Evolutionary conservation across 78 protist species (phyloP).

Genomic region (Cavenderia fasciculata): DNA sequence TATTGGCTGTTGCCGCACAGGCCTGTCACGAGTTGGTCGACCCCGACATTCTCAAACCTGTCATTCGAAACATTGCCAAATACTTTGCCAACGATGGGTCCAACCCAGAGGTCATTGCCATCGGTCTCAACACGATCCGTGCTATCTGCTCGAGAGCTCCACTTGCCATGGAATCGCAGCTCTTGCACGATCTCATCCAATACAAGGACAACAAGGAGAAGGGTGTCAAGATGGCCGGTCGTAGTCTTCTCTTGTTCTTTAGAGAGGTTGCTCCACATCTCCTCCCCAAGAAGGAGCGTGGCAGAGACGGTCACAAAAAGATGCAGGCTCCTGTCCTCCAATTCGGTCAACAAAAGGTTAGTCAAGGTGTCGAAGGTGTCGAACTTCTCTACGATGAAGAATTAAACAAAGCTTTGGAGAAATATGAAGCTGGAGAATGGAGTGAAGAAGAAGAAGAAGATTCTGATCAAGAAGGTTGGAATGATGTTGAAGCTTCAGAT

Average conservation of each 20-base stretch:
- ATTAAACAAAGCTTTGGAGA: constrained; percentile 27
- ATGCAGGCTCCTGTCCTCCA: neutral
- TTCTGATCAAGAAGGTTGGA: constrained; percentile 8
- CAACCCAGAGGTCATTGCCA: constrained; percentile 87
- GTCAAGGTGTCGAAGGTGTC: constrained; percentile 58
- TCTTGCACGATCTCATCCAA: constrained; percentile 85
- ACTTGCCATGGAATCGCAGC: constrained; percentile 80
- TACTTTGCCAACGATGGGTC: constrained; percentile 91
- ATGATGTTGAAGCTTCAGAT: constrained; percentile 21
- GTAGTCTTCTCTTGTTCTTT: constrained; percentile 83
- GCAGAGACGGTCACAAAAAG: constrained; percentile 3
- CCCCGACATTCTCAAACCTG: constrained; percentile 91
- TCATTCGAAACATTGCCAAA: constrained; percentile 83
- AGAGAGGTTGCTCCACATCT: constrained; percentile 87
- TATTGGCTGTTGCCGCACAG: constrained; percentile 90
- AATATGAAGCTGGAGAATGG: constrained; percentile 39
- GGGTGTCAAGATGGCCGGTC: constrained; percentile 89
- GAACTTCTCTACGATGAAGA: constrained; percentile 67
- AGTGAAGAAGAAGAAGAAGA: constrained; percentile 18
- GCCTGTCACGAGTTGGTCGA: constrained; percentile 93
- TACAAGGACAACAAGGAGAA: constrained; percentile 83
- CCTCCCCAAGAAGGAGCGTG: constrained; percentile 85
- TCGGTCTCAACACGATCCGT: constrained; percentile 94
- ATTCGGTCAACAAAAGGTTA: constrained; percentile 56
- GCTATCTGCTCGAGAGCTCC: constrained; percentile 90